Evolutionary conservation across 192 early-diverging fungal genomes (phyloP).

Genomic region (Mortierella alpina): DNA sequence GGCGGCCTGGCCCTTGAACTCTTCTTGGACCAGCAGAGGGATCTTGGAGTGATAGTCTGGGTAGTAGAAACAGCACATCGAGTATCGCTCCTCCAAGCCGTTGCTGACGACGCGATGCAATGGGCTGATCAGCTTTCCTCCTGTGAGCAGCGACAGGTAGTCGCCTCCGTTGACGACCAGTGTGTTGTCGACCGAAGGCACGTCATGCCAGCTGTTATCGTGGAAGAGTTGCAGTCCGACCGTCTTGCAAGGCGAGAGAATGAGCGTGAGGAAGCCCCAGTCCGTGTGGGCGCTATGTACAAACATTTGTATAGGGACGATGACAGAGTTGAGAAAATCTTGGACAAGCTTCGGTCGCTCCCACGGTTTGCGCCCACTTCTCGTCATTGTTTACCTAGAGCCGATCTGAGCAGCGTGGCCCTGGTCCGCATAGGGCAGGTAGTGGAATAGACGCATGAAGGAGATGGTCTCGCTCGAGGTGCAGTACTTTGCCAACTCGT

Average conservation of each 20-base stretch:
- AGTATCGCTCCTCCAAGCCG: constrained; percentile 55
- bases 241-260: constrained; percentile 57
- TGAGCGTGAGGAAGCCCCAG: constrained; percentile 74
- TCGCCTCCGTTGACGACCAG: constrained; percentile 74
- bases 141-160: constrained; percentile 67
- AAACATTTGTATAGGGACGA: not conserved
- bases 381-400: constrained; percentile 34
- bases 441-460: constrained; percentile 68
- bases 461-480: constrained; percentile 61
- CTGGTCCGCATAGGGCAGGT: constrained; percentile 57
- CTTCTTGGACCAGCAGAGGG: constrained; percentile 49
- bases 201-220: constrained; percentile 59
- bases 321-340: too few species aligned
- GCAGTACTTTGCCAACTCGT: constrained; percentile 47
- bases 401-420: constrained; percentile 33
- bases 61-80: constrained; percentile 74
- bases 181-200: constrained; percentile 57
- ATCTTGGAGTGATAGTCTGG: constrained; percentile 64
- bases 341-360: not conserved
- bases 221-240: constrained; percentile 63
- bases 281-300: constrained; percentile 49
- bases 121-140: constrained; percentile 60
- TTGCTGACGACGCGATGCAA: constrained; percentile 69
- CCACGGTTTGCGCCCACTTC: not conserved
- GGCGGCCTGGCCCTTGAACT: constrained; percentile 30